A percentile compares a stretch with the other conserved stretches of the same genome.
Evolutionary conservation across 306 rosid species (phyloP).

Genomic region (Castanea mollissima): DNA sequence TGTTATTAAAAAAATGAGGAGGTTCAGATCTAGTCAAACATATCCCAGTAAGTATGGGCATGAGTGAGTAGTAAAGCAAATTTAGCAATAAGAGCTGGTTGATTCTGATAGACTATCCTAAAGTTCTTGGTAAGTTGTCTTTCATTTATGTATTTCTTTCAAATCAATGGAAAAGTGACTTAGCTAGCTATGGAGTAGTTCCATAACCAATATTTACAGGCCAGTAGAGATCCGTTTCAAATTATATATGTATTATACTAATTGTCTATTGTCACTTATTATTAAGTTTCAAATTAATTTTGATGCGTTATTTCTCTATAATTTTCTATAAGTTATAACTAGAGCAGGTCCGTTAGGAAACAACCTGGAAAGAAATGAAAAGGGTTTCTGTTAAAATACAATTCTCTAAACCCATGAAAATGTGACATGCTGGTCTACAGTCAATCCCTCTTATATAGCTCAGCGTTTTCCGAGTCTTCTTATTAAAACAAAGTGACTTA

Average conservation of each 20-base stretch:
- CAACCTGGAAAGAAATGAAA: not conserved
- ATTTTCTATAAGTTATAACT: not conserved
- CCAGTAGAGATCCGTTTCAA: too few relatives aligned
- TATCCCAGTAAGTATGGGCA: not conserved
- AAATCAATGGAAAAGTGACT: too few relatives aligned
- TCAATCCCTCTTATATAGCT: not conserved
- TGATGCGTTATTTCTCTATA: not conserved
- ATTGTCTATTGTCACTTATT: too few relatives aligned
- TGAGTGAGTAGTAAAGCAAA: not conserved
- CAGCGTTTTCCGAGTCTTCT: not conserved
- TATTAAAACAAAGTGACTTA: not conserved
- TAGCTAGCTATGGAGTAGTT: too few relatives aligned
- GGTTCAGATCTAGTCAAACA: not conserved
- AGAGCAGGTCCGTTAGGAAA: not conserved
- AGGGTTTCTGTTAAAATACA: not conserved
- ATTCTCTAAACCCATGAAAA: not conserved
- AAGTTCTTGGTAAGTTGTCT: not conserved
- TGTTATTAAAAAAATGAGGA: not conserved
- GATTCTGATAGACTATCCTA: not conserved
- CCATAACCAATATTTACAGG: too few relatives aligned
- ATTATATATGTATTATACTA: too few relatives aligned
- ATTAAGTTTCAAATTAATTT: not conserved
- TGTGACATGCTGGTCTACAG: not conserved
- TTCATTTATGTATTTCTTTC: too few relatives aligned
- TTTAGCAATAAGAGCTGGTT: not conserved